These are phyloP conservation scores for Colletotrichum liriopes DNA, from an alignment of 2,329 filamentous ascomycete genomes.

Conservation along the genomic window DNA sequence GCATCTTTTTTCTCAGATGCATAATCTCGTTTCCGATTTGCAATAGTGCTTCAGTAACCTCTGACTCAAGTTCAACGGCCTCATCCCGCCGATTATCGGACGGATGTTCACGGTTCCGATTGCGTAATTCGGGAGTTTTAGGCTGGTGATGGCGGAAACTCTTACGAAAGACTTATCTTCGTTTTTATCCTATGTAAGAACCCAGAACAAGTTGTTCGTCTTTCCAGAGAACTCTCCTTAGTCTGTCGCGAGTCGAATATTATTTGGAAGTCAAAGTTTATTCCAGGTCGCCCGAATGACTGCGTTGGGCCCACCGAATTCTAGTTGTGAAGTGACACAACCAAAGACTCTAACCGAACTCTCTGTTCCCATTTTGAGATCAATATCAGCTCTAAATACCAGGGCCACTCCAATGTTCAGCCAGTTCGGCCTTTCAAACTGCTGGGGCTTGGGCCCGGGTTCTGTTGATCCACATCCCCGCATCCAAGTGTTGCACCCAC, in stretches of 20 bases:
- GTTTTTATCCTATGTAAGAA: not conserved
- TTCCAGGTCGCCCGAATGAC: not conserved
- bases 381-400: not conserved
- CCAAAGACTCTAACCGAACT: not conserved
- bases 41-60: not conserved
- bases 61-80: not conserved
- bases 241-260: not conserved
- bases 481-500: not conserved
- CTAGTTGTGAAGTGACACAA: not conserved
- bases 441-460: not conserved
- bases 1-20: not conserved
- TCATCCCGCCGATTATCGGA: constrained; percentile 1
- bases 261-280: too few species aligned
- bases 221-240: too few species aligned
- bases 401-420: too few species aligned
- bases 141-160: not conserved
- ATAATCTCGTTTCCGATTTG: not conserved
- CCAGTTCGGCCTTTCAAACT: not conserved
- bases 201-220: not conserved
- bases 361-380: not conserved
- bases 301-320: not conserved
- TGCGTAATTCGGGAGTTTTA: constrained; percentile 3
- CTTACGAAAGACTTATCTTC: not conserved
- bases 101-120: not conserved
- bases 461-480: constrained; percentile 6